Conservation (phyloP, 352 stramenopile genomes). For the Pythium biforme region DNA sequence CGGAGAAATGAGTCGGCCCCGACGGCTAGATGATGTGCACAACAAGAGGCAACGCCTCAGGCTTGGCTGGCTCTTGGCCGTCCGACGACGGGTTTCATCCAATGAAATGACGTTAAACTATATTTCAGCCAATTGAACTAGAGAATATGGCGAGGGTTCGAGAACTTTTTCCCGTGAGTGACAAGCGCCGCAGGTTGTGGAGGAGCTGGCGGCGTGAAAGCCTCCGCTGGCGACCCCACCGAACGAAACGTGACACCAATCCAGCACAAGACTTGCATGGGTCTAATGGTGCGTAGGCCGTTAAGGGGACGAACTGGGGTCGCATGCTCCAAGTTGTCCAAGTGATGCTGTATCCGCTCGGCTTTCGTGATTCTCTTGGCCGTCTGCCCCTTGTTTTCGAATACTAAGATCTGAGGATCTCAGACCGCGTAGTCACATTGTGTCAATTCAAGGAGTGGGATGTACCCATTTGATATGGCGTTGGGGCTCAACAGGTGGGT, state of each 20-base stretch:
- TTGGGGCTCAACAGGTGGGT: not conserved
- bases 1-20: not conserved
- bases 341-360: too few species aligned
- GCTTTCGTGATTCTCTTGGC: too few species aligned
- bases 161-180: slow-evolving; percentile 5
- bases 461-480: slow-evolving; percentile 9
- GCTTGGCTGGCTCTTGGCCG: not conserved
- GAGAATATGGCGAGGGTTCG: not conserved
- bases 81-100: slow-evolving; percentile 7
- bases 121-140: slow-evolving; percentile 20
- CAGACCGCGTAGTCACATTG: not conserved
- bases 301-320: too few species aligned
- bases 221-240: too few species aligned
- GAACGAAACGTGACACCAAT: too few species aligned
- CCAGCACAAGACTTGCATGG: too few species aligned
- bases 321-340: too few species aligned
- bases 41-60: not conserved
- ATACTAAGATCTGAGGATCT: not conserved
- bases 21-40: not conserved
- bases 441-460: not conserved
- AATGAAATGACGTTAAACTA: slow-evolving; percentile 6
- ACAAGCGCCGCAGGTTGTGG: too few species aligned
- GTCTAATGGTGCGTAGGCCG: too few species aligned
- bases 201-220: too few species aligned
- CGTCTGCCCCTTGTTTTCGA: too few species aligned